Base-by-base conservation (phyloP, 129 eudicot genomes). In the Arctium minus region DNA sequence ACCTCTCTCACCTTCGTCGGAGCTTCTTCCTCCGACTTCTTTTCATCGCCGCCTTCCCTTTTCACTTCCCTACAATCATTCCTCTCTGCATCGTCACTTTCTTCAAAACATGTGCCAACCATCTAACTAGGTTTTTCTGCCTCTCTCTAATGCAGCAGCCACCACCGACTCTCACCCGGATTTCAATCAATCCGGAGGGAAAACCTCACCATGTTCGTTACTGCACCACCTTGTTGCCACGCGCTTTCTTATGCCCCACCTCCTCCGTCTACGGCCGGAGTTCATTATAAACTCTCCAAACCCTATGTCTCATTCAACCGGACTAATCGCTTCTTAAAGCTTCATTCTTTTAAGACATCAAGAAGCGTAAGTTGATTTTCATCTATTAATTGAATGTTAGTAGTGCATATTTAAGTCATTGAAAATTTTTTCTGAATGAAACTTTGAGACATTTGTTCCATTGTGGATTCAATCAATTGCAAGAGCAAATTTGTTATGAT, bases 101-200 rank as follows among this genome's bases (percentile, higher is more conserved):
- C 36, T 12, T 53, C 72, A 53, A 56, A 56, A 32, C 62, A 71
- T 77, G 79, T 32, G 42, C 68, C 7, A 53, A 48, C 72, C 40
- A 48, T 64, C 70, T 73, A 84, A 79, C 7, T 65, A 79, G 83
- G 80, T 65, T 84, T 73, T 13, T 5, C 17, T 33, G 53, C 44
- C 8, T 46, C 64, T 76, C 64, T 76, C 73, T 79, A 73, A 84
- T 79, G 84, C 80, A 79, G 33, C 83, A 42, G 38, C 80, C 15
- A 73, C 87, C 83, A 32, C 83, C 65, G 4, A 48, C 38, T n/a
- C 85, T 67, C 69, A 17, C 79, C 80, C 80, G 83, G 79, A 83
- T 50, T 83, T 56, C 50, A 71, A 70, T 76, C 75, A 60, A 42
- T 72, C 76, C 83, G 83, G 87, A 3, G 42, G 60, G 44, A 31